Percentiles rank a stretch among this genome's conserved stretches.
Evolutionary conservation across 768 basidiomycete species (phyloP).

Genomic region (Boletellus sp.): DNA sequence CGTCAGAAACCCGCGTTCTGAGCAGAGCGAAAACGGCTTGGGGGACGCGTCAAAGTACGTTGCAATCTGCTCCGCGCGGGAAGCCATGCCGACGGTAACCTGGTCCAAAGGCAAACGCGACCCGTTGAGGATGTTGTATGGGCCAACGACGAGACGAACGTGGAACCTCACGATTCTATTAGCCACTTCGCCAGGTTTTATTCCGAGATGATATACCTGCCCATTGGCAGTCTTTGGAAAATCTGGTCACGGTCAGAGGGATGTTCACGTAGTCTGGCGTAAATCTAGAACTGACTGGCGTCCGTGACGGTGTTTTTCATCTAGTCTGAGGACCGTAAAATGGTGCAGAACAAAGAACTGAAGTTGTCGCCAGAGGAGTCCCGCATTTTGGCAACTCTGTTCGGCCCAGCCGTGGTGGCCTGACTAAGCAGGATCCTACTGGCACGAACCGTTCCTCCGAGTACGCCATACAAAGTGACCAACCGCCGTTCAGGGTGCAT

Average conservation of each 20-base stretch:
- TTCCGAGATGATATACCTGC: slow-evolving; percentile 76
- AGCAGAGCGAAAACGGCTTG: slow-evolving; percentile 56
- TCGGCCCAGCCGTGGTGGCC: not conserved
- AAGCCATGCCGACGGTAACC: slow-evolving; percentile 74
- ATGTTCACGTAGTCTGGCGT: not conserved
- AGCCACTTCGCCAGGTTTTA: slow-evolving; percentile 73
- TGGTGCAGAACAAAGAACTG: too few relatives aligned
- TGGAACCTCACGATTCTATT: slow-evolving; percentile 61
- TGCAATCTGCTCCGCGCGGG: slow-evolving; percentile 61
- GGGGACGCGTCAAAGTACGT: slow-evolving; percentile 56
- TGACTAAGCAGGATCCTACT: slow-evolving; percentile 21
- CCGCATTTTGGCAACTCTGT: not conserved
- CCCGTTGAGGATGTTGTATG: not conserved
- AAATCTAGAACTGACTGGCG: slow-evolving; percentile 51
- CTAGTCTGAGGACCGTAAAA: too few relatives aligned
- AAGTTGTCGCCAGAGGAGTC: too few relatives aligned
- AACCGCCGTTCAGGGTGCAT: too few relatives aligned
- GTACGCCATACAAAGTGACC: too few relatives aligned
- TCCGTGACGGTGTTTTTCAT: slow-evolving; percentile 66
- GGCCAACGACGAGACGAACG: not conserved
- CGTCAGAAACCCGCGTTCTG: slow-evolving; percentile 74
- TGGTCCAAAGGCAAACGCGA: slow-evolving; percentile 24
- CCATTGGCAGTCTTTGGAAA: slow-evolving; percentile 71
- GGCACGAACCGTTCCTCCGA: too few relatives aligned
- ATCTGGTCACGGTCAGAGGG: slow-evolving; percentile 40